Percentiles rank a stretch among this genome's conserved stretches.
phyloP scores from a whole-genome alignment of 2,329 filamentous ascomycete genomes.

The Periconia sp. region DNA sequence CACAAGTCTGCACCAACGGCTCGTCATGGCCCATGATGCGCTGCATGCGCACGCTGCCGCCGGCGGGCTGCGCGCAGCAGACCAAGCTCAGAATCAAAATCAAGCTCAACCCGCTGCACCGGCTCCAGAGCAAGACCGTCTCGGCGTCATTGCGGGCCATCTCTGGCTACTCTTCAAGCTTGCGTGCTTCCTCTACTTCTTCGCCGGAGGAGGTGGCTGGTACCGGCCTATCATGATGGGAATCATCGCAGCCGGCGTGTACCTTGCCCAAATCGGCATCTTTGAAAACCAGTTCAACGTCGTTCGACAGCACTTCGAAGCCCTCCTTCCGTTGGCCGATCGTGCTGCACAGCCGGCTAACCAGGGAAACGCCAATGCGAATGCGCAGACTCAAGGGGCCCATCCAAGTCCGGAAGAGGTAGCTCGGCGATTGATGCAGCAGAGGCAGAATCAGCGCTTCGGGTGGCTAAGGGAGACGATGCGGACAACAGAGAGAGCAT shows the following conservation, averaged over 20 bases:
- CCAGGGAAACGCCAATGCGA: conserved; percentile 1
- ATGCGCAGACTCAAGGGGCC: conserved; percentile 3
- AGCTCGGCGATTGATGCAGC: conserved; percentile 47
- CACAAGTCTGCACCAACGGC: conserved; percentile 23
- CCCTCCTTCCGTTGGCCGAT: conserved; percentile 42
- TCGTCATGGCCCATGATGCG: conserved; percentile 19
- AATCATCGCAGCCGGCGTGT: conserved; percentile 48
- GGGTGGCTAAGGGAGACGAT: conserved; percentile 44
- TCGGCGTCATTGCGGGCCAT: conserved; percentile 42
- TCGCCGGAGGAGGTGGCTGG: conserved; percentile 54
- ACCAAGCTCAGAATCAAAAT: conserved; percentile 11
- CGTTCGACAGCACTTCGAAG: conserved; percentile 53
- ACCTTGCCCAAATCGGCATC: conserved; percentile 49
- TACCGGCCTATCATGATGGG: conserved; percentile 49
- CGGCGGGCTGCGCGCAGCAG: conserved; percentile 13
- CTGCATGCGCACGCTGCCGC: conserved; percentile 16
- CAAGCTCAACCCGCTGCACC: conserved; percentile 12
- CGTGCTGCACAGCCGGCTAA: conserved; percentile 17
- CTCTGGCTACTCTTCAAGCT: conserved; percentile 65
- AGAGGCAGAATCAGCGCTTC: conserved; percentile 36
- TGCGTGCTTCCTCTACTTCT: conserved; percentile 65
- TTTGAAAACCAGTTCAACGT: conserved; percentile 48
- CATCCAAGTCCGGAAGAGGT: conserved; percentile 52
- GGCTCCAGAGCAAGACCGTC: conserved; percentile 29
- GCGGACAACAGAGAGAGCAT: conserved; percentile 59